A percentile compares a stretch with the other conserved stretches of the same genome.
Conservation (phyloP, 2,329 filamentous ascomycete species). For the Grosmannia clavigera region DNA sequence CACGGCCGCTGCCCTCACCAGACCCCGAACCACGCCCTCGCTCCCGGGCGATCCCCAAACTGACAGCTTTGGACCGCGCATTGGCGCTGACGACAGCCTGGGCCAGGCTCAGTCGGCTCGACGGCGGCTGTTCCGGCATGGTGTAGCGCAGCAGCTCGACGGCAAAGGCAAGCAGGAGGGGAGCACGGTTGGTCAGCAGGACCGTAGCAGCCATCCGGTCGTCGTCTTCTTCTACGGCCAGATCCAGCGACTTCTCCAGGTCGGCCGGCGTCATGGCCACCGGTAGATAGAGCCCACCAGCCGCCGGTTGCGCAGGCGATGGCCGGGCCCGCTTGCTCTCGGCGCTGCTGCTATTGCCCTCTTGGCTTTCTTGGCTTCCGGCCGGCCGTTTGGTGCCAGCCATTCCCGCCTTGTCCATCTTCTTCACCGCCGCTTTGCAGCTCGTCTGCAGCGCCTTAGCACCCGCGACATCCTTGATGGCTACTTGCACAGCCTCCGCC, state of each 20-base stretch:
- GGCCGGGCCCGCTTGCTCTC: constrained; percentile 19
- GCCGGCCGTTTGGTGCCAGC: constrained; percentile 19
- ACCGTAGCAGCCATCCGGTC: constrained; percentile 43
- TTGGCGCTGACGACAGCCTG: constrained; percentile 78
- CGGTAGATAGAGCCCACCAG: constrained; percentile 14
- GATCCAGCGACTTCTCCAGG: constrained; percentile 47
- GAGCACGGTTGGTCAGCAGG: constrained; percentile 62
- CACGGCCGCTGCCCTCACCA: constrained; percentile 35
- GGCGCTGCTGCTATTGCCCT: constrained; percentile 4
- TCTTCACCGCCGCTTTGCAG: constrained; percentile 40
- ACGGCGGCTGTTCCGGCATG: constrained; percentile 74
- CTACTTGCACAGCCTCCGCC: constrained; percentile 29
- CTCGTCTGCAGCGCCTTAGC: constrained; percentile 39
- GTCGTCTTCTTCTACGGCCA: constrained; percentile 40
- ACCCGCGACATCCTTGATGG: constrained; percentile 34
- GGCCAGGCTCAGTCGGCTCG: constrained; percentile 69
- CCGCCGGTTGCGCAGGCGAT: constrained; percentile 11
- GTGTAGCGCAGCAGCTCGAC: constrained; percentile 63
- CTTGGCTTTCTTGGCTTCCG: constrained; percentile 4
- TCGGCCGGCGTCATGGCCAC: constrained; percentile 37
- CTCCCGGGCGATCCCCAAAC: constrained; percentile 58
- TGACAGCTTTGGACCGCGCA: constrained; percentile 63
- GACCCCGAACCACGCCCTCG: constrained; percentile 38
- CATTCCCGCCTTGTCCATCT: constrained; percentile 8
- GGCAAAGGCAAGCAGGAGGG: constrained; percentile 70